phyloP scores from a whole-genome alignment of 2,329 filamentous ascomycete species.

The Thielaviopsis punctulata region DNA sequence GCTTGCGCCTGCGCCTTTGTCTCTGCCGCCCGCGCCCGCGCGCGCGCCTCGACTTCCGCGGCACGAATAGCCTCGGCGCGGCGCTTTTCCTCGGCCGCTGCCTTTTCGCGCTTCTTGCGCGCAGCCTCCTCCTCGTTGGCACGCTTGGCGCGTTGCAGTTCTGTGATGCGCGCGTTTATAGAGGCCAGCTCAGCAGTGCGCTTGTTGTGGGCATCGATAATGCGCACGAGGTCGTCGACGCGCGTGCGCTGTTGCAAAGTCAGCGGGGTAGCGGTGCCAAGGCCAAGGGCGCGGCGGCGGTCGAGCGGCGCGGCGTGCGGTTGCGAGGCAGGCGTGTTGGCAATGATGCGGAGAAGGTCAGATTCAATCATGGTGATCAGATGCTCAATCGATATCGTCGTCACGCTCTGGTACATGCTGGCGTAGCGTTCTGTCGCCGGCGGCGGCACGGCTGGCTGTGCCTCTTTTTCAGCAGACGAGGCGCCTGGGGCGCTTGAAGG shows the following conservation, averaged over 20 bases:
- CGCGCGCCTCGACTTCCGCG: slow-evolving; percentile 10
- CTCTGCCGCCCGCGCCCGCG: slow-evolving; percentile 15
- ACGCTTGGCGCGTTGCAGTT: slow-evolving; percentile 28
- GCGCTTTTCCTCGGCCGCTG: slow-evolving; percentile 21
- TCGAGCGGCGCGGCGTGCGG: not conserved
- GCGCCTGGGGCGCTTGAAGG: not conserved
- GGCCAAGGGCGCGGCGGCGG: slow-evolving; percentile 4
- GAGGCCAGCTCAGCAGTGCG: slow-evolving; percentile 18
- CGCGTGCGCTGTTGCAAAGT: slow-evolving; percentile 7
- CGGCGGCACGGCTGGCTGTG: not conserved
- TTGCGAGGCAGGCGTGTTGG: slow-evolving; percentile 9
- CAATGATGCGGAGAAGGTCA: slow-evolving; percentile 18
- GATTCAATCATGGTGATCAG: slow-evolving; percentile 18
- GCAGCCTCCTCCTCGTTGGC: slow-evolving; percentile 19
- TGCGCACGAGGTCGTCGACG: slow-evolving; percentile 11
- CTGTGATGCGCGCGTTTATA: slow-evolving; percentile 25
- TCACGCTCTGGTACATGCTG: slow-evolving; percentile 7
- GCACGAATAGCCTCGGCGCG: slow-evolving; percentile 10
- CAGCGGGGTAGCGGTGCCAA: slow-evolving; percentile 7
- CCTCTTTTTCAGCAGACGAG: not conserved
- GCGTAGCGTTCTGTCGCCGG: slow-evolving; percentile 10
- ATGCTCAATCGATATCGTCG: slow-evolving; percentile 14
- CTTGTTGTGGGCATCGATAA: slow-evolving; percentile 6
- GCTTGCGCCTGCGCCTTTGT: not conserved
- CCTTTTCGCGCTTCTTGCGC: slow-evolving; percentile 27